Base-by-base conservation (phyloP, 306 rosid species). In the Cicer judaicum region DNA sequence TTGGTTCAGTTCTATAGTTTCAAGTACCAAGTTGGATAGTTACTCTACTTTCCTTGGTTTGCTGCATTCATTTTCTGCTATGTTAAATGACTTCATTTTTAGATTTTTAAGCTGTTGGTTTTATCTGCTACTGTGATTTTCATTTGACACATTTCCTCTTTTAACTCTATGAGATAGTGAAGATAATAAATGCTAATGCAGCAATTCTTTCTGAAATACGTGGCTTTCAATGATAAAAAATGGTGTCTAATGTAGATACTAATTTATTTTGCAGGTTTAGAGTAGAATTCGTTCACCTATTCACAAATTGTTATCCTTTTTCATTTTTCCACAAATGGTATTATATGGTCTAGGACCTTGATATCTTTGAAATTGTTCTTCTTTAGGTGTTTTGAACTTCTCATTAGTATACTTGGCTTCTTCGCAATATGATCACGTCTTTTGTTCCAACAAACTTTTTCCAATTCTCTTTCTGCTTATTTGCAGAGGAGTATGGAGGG, bases 401-500 rank as follows among this genome's bases (percentile, higher is more conserved):
- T n/a, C 24, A 70, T 71, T 38, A 70, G 77, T 62, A 18, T 43
- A 1, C 47, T 46, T 21, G 15, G 64, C 61, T 36, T 76, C 61
- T 70, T 62, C 40, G 8, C 54, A 49, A 16, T 16, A 66, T 57
- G 76, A 12, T 18, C 46, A 46, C 39, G 44, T 57, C 41, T 61
- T 59, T 61, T 59, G 12, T 47, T 48, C n/a, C 57, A 12, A 75
- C 66, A 48, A 67, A 67, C 69, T 2, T 59, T 72, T 65, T 50
- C 49, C n/a, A 44, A 75, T 54, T 34, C 71, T 73, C 50, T 77
- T 46, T 74, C 54, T 78, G 49, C 79, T 77, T 46, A 74, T 66
- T 79, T 83, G 71, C 79, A 93, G 98, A 93, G 97, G 96, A 93
- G 81, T 89, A 88, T 79, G 98, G 97, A 80, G 98, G 98, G 21